Percentiles rank a stretch among this genome's conserved stretches.
Evolutionary conservation across 495 filamentous ascomycete species (phyloP).

Genomic region (Neurospora terricola): DNA sequence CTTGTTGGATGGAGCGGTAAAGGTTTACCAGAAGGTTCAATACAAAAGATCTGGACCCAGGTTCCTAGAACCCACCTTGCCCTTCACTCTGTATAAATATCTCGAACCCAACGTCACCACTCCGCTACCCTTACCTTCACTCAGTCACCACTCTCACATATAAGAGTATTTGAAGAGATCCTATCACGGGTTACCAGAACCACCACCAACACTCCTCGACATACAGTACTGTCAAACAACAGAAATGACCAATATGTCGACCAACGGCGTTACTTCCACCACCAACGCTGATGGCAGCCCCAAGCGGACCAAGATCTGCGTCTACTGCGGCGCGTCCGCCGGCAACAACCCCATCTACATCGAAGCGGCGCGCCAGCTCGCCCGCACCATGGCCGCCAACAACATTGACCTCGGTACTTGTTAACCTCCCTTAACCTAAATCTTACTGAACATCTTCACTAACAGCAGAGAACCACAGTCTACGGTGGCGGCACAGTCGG

Average conservation of each 20-base stretch:
- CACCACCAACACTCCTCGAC: not conserved
- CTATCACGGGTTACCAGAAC: not conserved
- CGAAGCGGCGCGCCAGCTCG: slow-evolving; percentile 70
- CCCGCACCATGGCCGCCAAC: slow-evolving; percentile 57
- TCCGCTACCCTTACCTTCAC: not conserved
- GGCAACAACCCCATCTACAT: slow-evolving; percentile 61
- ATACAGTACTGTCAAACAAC: not conserved
- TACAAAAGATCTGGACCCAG: not conserved
- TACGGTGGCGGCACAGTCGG: slow-evolving; percentile 93
- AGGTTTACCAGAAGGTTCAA: not conserved
- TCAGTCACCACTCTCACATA: not conserved
- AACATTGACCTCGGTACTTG: slow-evolving; percentile 55
- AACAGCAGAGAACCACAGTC: slow-evolving; percentile 32
- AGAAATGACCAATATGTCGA: slow-evolving; percentile 24
- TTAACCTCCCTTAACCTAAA: not conserved
- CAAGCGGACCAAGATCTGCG: slow-evolving; percentile 50
- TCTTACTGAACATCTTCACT: not conserved
- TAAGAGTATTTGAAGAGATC: not conserved
- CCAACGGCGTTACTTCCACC: slow-evolving; percentile 29
- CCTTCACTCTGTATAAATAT: not conserved
- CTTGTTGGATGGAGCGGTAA: not conserved
- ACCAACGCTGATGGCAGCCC: slow-evolving; percentile 17
- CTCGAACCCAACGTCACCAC: not conserved
- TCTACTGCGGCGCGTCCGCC: slow-evolving; percentile 71
- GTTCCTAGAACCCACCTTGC: not conserved